Conservation (phyloP, 805 yeast genomes). For the Kodamaea lidongshanica region DNA sequence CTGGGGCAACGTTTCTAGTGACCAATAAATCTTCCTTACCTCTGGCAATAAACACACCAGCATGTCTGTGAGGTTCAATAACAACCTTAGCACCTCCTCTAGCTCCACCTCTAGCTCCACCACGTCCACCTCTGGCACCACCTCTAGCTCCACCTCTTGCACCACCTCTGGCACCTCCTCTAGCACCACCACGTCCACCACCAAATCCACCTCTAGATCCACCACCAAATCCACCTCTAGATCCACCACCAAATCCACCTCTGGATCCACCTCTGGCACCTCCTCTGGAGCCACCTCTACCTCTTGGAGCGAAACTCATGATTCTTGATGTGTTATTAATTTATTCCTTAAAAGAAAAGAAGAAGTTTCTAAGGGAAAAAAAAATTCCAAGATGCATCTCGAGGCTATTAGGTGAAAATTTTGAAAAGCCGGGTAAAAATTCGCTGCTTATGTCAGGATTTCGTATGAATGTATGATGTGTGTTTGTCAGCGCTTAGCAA, state of each 20-base stretch:
- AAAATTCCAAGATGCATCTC: conserved; percentile 5
- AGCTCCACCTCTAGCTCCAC: conserved; percentile 79
- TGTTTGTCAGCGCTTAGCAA: conserved; percentile 4
- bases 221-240: conserved; percentile 42
- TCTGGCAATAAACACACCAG: conserved; percentile 98
- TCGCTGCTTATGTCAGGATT: conserved; percentile 1
- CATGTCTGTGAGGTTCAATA: conserved; percentile 98
- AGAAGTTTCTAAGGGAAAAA: neutral
- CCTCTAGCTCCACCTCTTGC: conserved; percentile 38
- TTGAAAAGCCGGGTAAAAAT: conserved; percentile 12
- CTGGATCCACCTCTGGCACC: conserved; percentile 38
- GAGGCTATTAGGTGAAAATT: conserved; percentile 9
- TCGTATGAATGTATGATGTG: too few species aligned
- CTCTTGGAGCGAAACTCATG: conserved; percentile 80
- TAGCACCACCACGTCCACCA: conserved; percentile 41
- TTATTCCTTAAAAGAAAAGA: conserved; percentile 5
- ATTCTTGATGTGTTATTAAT: conserved; percentile 10
- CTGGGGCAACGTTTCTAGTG: conserved; percentile 95
- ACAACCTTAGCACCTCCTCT: conserved; percentile 92
- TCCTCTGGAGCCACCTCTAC: conserved; percentile 44
- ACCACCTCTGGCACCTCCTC: conserved; percentile 36
- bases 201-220: conserved; percentile 26
- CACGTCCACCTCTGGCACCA: conserved; percentile 52
- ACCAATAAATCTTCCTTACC: conserved; percentile 98
- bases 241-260: conserved; percentile 49